phyloP scores from a whole-genome alignment of 1,139 yeast genomes.

The Blastobotrys elegans region DNA sequence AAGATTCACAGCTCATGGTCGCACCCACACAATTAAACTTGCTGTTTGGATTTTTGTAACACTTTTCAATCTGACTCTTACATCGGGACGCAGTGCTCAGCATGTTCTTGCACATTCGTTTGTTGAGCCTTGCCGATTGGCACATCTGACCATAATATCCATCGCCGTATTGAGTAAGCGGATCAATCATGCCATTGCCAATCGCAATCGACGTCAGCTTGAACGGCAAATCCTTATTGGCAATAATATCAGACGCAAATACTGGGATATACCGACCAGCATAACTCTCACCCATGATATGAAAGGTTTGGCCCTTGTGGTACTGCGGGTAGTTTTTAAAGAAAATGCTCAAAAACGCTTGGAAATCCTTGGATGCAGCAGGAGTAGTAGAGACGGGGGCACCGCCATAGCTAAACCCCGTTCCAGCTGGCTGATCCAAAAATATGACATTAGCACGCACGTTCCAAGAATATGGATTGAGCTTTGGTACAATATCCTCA shows the following conservation, averaged over 20 bases:
- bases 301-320: slow-evolving; percentile 59
- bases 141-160: slow-evolving; percentile 93
- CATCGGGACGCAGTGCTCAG: slow-evolving; percentile 70
- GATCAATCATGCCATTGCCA: slow-evolving; percentile 96
- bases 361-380: slow-evolving; percentile 90
- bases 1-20: slow-evolving; percentile 81
- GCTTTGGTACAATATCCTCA: slow-evolving; percentile 44
- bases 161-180: slow-evolving; percentile 72
- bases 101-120: slow-evolving; percentile 73
- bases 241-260: slow-evolving; percentile 80
- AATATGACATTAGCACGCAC: slow-evolving; percentile 61
- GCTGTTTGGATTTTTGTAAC: slow-evolving; percentile 65
- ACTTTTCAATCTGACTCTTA: slow-evolving; percentile 66
- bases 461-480: slow-evolving; percentile 67
- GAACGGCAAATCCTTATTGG: slow-evolving; percentile 69
- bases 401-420: slow-evolving; percentile 60
- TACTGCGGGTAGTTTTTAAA: slow-evolving; percentile 89
- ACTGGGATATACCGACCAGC: slow-evolving; percentile 98
- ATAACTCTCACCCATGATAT: slow-evolving; percentile 97
- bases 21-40: slow-evolving; percentile 92
- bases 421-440: slow-evolving; percentile 69
- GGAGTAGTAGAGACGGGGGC: slow-evolving; percentile 33
- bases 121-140: slow-evolving; percentile 87
- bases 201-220: slow-evolving; percentile 82
- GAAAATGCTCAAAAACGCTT: slow-evolving; percentile 85